Evolutionary conservation across 352 stramenopile species (phyloP), one percentile per base, ranked within the genome.

Genomic region (Pythium insidiosum): DNA sequence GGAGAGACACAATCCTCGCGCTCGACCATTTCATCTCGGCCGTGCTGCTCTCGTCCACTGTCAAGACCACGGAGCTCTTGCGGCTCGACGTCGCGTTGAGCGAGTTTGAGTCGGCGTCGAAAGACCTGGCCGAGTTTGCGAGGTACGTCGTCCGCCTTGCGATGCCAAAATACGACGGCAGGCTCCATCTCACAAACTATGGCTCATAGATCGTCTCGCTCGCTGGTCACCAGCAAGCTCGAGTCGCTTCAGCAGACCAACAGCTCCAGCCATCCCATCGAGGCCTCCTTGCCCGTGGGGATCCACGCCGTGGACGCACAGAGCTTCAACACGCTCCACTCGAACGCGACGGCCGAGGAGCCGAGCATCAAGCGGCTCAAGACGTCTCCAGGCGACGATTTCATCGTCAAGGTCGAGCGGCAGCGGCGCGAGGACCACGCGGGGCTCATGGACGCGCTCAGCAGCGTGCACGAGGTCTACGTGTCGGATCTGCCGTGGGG

Each of bases 21-120:
- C 53, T 84, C 31, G 73, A 87, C 42, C 73, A 87, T 35, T 65
- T 84, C 38, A 74, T 83, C 56, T 87, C 73, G 18, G 68, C 73
- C 3, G 66, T 87, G 51, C 50, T 87, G 46, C 47, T 87, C 6
- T 81, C 63, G 45, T 53, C 71, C 5, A 24, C 33, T 15, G 44
- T 46, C 4, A 40, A 30, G 21, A 20, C 22, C 12, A 37, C 18
- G 23, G 53, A 61, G 33, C 43, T 87, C 15, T 25, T 48, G 22
- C 57, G 65, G 50, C 63, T 87, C 26, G 53, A 67, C 7, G 41
- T 34, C 5, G 57, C 75, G 36, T 61, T 87, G 18, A 42, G 53
- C 31, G 56, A 68, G 20, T 31, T 87, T 21, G 46, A 61, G 4
- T 20, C 45, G 13, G 53, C 66, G 5, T 56, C 78, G 35, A 50